Evolutionary conservation across 305 asterid species (phyloP), one percentile per base, ranked within the genome.

Genomic region (Rubia peregrina): DNA sequence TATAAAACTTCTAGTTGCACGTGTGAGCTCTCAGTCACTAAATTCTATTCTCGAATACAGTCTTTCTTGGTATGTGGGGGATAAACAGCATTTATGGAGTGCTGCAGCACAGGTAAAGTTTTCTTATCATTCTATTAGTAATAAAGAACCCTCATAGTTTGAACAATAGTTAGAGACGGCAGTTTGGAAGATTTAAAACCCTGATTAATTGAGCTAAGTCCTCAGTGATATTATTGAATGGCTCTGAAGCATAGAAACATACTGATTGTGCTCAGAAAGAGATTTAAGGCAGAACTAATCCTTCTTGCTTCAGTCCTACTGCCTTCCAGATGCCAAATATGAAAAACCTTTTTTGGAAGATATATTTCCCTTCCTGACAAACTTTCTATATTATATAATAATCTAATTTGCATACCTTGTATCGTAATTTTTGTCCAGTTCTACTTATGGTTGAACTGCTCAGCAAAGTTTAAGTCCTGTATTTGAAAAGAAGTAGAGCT

Each of bases 71-170:
- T 95, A 91, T 83, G 75, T 77, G 76, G 89, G 88, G 71, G 87
- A 73, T 61, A 84, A 87, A 67, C 90, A 83, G 70, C 83, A 78
- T 66, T 78, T 88, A 24, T 86, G 94, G 95, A 84, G 90, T 80
- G 85, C 96, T 60, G 94, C 97, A 71, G 99, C 98, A 74, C 98
- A 90, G 98, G 98, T 91, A 80, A 71, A 51, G 19, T 68, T 61
- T 64, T 41, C 9, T 62, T 36, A 9, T 64, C 22, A 24, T 41
- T 33, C 61, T 19, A n/a, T 7, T 55, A 6, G 26, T 30, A 14
- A 12, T 48, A 48, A 48, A 14, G 19, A 48, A 48, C 4, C 14
- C 6, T 12, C 19, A 14, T 48, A 14, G 14, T 48, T 48, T 48
- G 16, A 48, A 24, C 59, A 51, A 10, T 51, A 17, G 59, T 17